Evolutionary conservation across 345 rosid species (phyloP), one percentile per base, ranked within the genome.

Genomic region (Orychophragmus violaceus): DNA sequence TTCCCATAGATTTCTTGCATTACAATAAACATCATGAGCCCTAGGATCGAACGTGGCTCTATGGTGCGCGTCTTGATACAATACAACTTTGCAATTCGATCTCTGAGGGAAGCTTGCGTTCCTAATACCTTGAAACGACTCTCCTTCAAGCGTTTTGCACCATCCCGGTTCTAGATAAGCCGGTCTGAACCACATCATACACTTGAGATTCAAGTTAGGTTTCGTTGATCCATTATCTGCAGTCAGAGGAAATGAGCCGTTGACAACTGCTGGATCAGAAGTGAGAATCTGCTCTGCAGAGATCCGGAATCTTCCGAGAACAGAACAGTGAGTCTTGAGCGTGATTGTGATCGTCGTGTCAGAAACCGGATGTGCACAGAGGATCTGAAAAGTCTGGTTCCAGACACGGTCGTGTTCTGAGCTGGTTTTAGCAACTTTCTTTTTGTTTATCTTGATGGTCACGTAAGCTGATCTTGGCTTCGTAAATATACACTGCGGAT

Each of bases 61-160:
- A 59, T 90, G 97, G 37, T 90, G 94, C 22, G 87, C 88, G 37
- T 86, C 98, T 51, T 90, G 98, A 74, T 90, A 93, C 19, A 93
- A 74, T 18, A 71, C 70, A 9, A 90, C 91, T 70, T 74, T 79
- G 27, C 95, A 89, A 28, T 85, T 72, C 11, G 96, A 79, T 64
- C 98, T 68, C 49, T 75, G 91, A 25, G 91, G 95, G 72, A 89
- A 89, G 22, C 83, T 72, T n/a, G 89, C 84, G 63, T 86, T 86
- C 25, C 73, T 76, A 3, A 87, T 68, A n/a, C 96, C 93, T 44
- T 80, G 73, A 68, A 81, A 87, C 33, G 64, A 13, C 41, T 79
- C 75, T 41, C 78, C 81, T 9, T 64, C 22, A 4, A 83, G 53
- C 30, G 86, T 16, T 46, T 68, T 74, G 6, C 76, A 50, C 95